Evolutionary conservation across 2,329 filamentous ascomycete genomes (phyloP), one percentile per base, ranked within the genome.

Genomic region (Aspergillus fumigatiaffinis): DNA sequence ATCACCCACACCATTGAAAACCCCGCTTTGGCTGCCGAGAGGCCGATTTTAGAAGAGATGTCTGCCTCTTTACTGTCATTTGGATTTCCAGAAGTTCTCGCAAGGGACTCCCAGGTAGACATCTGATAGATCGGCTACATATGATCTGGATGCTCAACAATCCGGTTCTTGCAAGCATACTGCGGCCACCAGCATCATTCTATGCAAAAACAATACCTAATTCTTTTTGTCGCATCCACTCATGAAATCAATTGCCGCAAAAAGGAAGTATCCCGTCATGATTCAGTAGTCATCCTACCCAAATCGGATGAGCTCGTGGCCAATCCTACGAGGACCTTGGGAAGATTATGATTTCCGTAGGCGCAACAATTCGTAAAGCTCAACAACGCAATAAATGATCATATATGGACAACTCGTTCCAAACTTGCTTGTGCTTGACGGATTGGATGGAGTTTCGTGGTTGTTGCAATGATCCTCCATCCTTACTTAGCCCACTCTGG

Each of bases 401-500:
- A 25, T 21, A 38, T 3, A 25, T 42, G 41, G 46, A 61, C 48
- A 20, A 47, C 32, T 47, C 46, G 32, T 9, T 17, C 42, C 35
- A 48, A 41, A 25, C 35, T 41, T 32, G 54, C 49, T 57, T 60
- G 55, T 56, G 56, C 51, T 56, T 49, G 54, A 59, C 48, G 44
- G 50, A 53, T 17, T 38, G 32, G 32, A 38, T 17, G 32, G 32
- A 17, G 32, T 38, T 7, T 17, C 14, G 14, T 17, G 32, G 47
- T 46, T 54, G 51, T 25, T 26, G 14, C 35, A 55, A 56, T 41
- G 46, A 54, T 54, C 42, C 51, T 53, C 44, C 57, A 63, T 56
- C 64, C 59, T 66, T 61, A 61, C 57, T 58, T 59, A 61, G 62
- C 41, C 54, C 58, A 54, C 53, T 41, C 47, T 60, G 42, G n/a